Evolutionary conservation across 306 rosid genomes (phyloP), one percentile per base, ranked within the genome.

Genomic region (Sechiopsis laciniata): DNA sequence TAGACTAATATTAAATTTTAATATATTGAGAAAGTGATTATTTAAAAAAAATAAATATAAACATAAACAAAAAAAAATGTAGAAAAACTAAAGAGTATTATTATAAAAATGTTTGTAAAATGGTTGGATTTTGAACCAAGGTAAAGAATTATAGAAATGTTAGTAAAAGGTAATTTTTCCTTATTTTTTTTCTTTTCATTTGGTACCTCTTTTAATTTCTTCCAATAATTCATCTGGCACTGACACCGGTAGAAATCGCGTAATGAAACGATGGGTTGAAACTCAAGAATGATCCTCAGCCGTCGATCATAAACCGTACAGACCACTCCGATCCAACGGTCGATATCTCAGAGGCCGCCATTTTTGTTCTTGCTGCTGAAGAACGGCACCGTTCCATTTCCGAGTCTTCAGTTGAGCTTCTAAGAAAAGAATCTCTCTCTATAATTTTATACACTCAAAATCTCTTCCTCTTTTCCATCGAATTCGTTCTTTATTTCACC

Each of bases 281-380:
- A 65, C 10, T 40, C 19, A 0, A 50, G 7, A 69, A 29, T 29
- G 24, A 50, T 50, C 42, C 74, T 48, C 74, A 69, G 45, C 74
- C 74, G 74, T 69, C 57, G 45, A 69, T 69, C 58, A 22, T 6
- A 2, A 0, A 42, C 72, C 35, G 37, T 45, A 66, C 55, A 7
- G 8, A 69, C 8, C 74, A 50, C 74, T 50, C 42, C 35, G 15
- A 69, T 69, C 74, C 58, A 8, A 69, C 45, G 74, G 74, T n/a
- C 2, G 15, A 22, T 48, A 69, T 69, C 45, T 13, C 19, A 8
- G 42, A 48, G 50, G 22, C 74, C 74, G 74, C 45, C 45, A 69
- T 69, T 69, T 24, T 51, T 48, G 13, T 51, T 69, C 74, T 69
- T 69, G 46, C 74, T 50, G 74, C 74, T 51, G 9, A 7, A 8